A percentile compares a stretch with the other conserved stretches of the same genome.
Conservation (phyloP, 2,329 filamentous ascomycete species). For the Microcyclospora tardicrescens region DNA sequence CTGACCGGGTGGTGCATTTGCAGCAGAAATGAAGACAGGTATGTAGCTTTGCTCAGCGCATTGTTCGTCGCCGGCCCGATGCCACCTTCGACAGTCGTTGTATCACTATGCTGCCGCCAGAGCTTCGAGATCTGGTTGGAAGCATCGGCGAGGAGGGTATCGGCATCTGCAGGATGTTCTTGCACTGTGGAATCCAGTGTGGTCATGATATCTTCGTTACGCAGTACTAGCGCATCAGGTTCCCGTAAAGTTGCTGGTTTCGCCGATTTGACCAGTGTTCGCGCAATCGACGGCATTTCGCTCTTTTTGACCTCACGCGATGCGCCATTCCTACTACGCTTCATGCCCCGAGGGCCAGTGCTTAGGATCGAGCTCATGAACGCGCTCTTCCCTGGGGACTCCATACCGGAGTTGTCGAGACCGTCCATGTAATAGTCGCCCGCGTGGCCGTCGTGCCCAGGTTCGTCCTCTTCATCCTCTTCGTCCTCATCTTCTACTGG, state of each 20-base stretch:
- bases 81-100: slow-evolving; percentile 16
- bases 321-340: slow-evolving; percentile 28
- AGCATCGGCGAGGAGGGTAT: slow-evolving; percentile 10
- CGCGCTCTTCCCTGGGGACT: slow-evolving; percentile 6
- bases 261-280: slow-evolving; percentile 48
- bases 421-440: slow-evolving; percentile 6
- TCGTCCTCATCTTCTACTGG: slow-evolving; percentile 20
- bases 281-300: slow-evolving; percentile 58
- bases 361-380: slow-evolving; percentile 11
- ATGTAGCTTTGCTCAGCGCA: slow-evolving; percentile 61
- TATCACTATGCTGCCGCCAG: slow-evolving; percentile 14
- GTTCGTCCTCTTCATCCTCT: slow-evolving; percentile 25
- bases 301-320: slow-evolving; percentile 39
- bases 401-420: not conserved
- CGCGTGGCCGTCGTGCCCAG: not conserved
- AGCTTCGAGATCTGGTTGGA: slow-evolving; percentile 15
- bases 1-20: slow-evolving; percentile 59
- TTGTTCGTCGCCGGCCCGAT: slow-evolving; percentile 37
- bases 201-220: slow-evolving; percentile 57
- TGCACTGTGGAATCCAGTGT: slow-evolving; percentile 23
- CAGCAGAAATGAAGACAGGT: slow-evolving; percentile 64
- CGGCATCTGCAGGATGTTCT: slow-evolving; percentile 13
- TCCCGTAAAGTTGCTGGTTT: slow-evolving; percentile 49
- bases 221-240: slow-evolving; percentile 56
- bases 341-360: slow-evolving; percentile 19